Base-by-base conservation (phyloP, 306 rosid species). In the Corylus americana region DNA sequence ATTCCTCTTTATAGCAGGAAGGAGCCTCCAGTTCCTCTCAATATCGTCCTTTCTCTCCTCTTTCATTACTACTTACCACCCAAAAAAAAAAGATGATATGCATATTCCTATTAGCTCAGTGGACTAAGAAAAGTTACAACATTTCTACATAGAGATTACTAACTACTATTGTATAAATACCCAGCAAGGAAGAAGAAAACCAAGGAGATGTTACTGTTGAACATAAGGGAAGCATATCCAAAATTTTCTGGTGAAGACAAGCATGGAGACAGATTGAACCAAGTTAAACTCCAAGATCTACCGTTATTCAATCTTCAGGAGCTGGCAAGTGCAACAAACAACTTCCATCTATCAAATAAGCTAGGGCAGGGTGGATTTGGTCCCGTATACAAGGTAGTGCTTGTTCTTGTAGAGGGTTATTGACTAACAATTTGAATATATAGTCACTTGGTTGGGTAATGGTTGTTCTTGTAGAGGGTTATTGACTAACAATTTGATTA, bases 281-380 rank as follows among this genome's bases (percentile, higher is more conserved):
- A 70, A 1, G 63, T 16, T 37, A 71, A 79, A 79, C 48, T 59
- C 10, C 25, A 48, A 0, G 73, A 79, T 17, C 67, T 61, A 61
- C 39, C 67, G 0, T 12, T 61, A 25, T 17, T 25, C 16, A 61
- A 2, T 61, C 48, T 59, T 49, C 50, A 57, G 3, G 44, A 57
- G 50, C 37, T 79, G 0, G 77, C 42, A 25, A 53, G 8, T 63
- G 75, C 85, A 27, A 77, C 78, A 14, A 63, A 77, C 8, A 27
- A 64, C 1, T 72, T 82, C 16, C 74, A 63, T 13, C 5, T 4
- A 45, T 16, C 25, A 0, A 77, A 77, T 37, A 77, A 5, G 54
- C 48, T 77, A 18, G 81, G 78, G 1, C 11, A 45, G 4, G 81
- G 81, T 12, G 76, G 81, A 14, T 78, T 78, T 68, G 81, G 81